phyloP scores from a whole-genome alignment of 2,329 filamentous ascomycete species.

The Pseudogymnoascus sp. region DNA sequence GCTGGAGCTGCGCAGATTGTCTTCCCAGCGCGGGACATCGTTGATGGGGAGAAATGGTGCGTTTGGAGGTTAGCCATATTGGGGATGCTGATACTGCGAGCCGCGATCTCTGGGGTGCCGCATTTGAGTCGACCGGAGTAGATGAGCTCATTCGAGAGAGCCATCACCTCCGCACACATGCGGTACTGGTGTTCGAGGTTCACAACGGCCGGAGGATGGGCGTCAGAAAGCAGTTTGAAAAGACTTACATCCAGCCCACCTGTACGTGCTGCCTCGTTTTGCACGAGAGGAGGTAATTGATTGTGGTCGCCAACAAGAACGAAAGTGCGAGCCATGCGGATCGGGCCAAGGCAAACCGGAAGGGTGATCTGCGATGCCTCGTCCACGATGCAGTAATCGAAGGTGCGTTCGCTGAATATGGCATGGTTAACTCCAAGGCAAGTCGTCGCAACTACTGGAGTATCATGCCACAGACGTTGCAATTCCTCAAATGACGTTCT shows the following conservation, averaged over 20 bases:
- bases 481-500: conserved; percentile 78
- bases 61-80: conserved; percentile 53
- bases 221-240: conserved; percentile 88
- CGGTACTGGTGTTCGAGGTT: conserved; percentile 94
- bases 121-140: conserved; percentile 89
- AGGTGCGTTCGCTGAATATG: conserved; percentile 79
- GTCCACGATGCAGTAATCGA: conserved; percentile 98
- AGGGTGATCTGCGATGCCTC: conserved; percentile 97
- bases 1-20: conserved; percentile 49
- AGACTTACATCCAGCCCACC: conserved; percentile 88
- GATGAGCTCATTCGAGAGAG: conserved; percentile 84
- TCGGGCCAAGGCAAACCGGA: conserved; percentile 87
- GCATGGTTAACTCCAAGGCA: conserved; percentile 87
- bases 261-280: conserved; percentile 78
- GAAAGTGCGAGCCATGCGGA: conserved; percentile 86
- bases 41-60: conserved; percentile 50
- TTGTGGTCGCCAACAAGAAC: conserved; percentile 96
- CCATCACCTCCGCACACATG: conserved; percentile 97
- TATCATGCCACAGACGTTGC: conserved; percentile 73
- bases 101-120: conserved; percentile 69
- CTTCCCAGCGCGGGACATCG: conserved; percentile 36
- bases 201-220: conserved; percentile 79
- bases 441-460: conserved; percentile 87
- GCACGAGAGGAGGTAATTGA: conserved; percentile 87
- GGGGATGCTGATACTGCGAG: conserved; percentile 60